Conservation (phyloP, 345 rosid genomes). For the Sonneratia alba region DNA sequence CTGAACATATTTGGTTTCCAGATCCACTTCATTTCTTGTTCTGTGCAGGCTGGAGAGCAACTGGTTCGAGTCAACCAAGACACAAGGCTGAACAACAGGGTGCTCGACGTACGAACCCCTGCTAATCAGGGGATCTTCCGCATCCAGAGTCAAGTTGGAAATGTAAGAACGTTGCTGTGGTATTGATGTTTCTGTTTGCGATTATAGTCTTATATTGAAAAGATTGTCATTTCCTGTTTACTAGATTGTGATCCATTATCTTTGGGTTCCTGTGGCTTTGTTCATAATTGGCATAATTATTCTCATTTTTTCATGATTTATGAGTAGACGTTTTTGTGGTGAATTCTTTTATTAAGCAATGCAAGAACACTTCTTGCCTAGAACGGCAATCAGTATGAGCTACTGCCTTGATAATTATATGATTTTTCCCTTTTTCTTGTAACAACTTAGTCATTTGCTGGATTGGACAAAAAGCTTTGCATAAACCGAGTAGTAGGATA, state of each 20-base stretch:
- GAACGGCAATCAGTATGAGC: neutral
- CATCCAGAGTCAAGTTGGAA: conserved; percentile 45
- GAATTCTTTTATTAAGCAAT: neutral
- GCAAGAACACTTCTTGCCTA: neutral
- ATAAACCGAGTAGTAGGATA: neutral
- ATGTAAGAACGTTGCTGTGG: conserved; percentile 21
- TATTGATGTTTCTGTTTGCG: neutral
- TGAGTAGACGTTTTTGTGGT: neutral
- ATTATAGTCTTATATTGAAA: neutral
- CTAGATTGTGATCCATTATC: neutral
- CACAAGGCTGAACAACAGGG: conserved; percentile 63
- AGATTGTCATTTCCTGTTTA: neutral
- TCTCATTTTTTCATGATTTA: neutral
- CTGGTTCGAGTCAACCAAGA: conserved; percentile 76
- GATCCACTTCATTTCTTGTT: conserved; percentile 4
- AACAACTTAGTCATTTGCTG: neutral
- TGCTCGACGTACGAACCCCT: conserved; percentile 67
- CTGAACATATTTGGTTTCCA: neutral
- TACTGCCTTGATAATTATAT: neutral
- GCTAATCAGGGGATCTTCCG: conserved; percentile 78
- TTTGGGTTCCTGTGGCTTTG: neutral
- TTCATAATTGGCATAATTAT: neutral
- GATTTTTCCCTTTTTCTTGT: neutral
- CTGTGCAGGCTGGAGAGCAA: conserved; percentile 41
- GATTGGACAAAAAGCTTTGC: neutral